phyloP scores from a whole-genome alignment of 306 rosid species.

The Vigna reflexopilosa region DNA sequence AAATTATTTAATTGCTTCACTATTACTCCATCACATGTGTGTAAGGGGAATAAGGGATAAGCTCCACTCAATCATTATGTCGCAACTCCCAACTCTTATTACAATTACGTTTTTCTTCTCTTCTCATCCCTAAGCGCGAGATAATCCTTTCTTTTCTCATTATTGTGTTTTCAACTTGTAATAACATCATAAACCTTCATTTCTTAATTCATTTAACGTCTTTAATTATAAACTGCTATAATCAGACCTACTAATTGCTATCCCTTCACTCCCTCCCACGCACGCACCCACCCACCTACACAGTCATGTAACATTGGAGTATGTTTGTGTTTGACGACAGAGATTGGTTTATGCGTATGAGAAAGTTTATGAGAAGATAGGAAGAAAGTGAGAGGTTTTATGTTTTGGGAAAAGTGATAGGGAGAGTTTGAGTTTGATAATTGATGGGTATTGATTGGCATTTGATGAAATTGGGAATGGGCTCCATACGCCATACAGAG shows the following conservation, averaged over 20 bases:
- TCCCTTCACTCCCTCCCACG: not conserved
- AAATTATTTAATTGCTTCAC: slow-evolving; percentile 45
- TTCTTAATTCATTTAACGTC: not conserved
- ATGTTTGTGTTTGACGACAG: too few species aligned
- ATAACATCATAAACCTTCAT: not conserved
- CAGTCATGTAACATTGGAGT: too few species aligned
- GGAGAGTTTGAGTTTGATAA: not conserved
- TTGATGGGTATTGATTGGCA: not conserved
- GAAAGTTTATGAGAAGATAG: too few species aligned
- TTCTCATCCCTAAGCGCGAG: not conserved
- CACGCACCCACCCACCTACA: not conserved
- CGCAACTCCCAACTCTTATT: slow-evolving; percentile 19
- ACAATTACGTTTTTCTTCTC: slow-evolving; percentile 1
- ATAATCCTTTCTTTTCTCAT: not conserved
- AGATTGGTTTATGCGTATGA: too few species aligned
- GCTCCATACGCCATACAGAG: slow-evolving; percentile 35
- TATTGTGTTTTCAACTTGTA: slow-evolving; percentile 42
- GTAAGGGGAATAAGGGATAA: slow-evolving; percentile 33
- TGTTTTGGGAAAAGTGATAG: too few species aligned
- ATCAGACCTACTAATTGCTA: not conserved
- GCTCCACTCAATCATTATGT: slow-evolving; percentile 59
- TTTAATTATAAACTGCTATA: not conserved
- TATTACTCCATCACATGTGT: slow-evolving; percentile 50
- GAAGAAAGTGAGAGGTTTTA: too few species aligned
- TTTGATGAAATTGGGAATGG: slow-evolving; percentile 14